Evolutionary conservation across 2,329 filamentous ascomycete species (phyloP).

Genomic region (Orbilia quercus): DNA sequence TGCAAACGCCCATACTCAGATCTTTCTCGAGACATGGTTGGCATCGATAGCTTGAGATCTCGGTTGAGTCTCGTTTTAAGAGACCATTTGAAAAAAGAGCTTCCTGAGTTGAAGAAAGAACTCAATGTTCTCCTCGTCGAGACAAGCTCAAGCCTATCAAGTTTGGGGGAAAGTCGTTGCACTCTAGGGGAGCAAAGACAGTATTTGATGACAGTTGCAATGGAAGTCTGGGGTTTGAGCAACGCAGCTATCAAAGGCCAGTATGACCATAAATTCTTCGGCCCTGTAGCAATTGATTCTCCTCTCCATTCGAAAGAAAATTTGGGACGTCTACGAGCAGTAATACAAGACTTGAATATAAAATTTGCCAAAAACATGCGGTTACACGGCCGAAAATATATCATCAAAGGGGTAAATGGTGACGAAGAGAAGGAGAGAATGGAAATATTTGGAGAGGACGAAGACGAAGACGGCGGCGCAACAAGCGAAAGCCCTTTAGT

Average conservation of each 20-base stretch:
- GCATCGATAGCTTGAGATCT: slow-evolving; percentile 18
- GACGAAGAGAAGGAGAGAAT: not conserved
- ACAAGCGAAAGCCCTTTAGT: no score
- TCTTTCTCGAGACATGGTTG: slow-evolving; percentile 24
- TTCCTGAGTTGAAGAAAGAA: slow-evolving; percentile 24
- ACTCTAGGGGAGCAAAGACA: slow-evolving; percentile 58
- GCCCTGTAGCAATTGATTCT: slow-evolving; percentile 1
- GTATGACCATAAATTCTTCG: slow-evolving; percentile 9
- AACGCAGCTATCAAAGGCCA: slow-evolving; percentile 59
- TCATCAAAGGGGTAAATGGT: slow-evolving; percentile 1
- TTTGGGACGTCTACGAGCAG: slow-evolving; percentile 40
- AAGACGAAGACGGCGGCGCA: slow-evolving; percentile 2
- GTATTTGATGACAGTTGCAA: slow-evolving; percentile 61
- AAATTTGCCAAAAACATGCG: slow-evolving; percentile 61
- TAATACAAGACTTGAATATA: slow-evolving; percentile 61
- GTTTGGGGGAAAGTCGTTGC: slow-evolving; percentile 37
- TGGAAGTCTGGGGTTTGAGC: slow-evolving; percentile 61
- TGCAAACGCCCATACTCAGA: slow-evolving; percentile 17
- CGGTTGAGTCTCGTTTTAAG: slow-evolving; percentile 12
- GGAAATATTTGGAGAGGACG: not conserved
- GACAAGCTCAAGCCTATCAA: slow-evolving; percentile 7
- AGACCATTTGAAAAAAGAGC: slow-evolving; percentile 18
- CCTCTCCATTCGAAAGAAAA: not conserved
- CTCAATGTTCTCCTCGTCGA: slow-evolving; percentile 3
- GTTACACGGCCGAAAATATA: slow-evolving; percentile 57